Evolutionary conservation across 345 rosid species (phyloP), one percentile per base, ranked within the genome.

Genomic region (Arabidopsis suecica): DNA sequence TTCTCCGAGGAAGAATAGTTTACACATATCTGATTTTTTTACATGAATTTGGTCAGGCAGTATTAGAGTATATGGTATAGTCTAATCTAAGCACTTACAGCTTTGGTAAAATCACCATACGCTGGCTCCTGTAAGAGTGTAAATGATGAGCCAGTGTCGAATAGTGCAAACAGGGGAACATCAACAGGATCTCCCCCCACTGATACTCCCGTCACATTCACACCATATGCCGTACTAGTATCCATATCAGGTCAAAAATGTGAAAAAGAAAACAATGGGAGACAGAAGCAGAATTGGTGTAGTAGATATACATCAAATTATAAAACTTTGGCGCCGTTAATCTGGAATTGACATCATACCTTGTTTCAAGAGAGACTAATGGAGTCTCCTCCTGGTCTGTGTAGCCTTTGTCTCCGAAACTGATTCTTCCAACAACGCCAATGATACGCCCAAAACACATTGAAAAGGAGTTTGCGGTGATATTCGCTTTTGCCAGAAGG

Each of bases 141-240:
- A 68, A 92, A 95, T 9, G 97, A 85, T 67, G 97, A 82, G 32
- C 99, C 99, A 1, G 96, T 65, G 84, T 92, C 97, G 54, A 95
- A 86, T 58, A 83, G 78, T 77, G 99, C 92, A 75, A 45, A 48
- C 50, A 89, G 79, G 37, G 80, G 80, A 49, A 85, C 54, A 79
- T 79, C 77, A 12, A 48, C 3, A 69, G 79, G 75, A 25, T 61
- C 78, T 49, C 72, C 90, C 66, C 82, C 91, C 13, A 89, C 85
- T 42, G 13, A 78, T 54, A 83, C 32, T 69, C 76, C 86, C 33
- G 81, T 84, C 80, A 90, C 72, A 58, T 85, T 91, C 81, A 94
- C 76, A 75, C 82, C 86, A 83, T 94, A 94, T 45, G 87, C 77
- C 45, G 86, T 84, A 71, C 98, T 45, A 54, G 60, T 62, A 61